A percentile compares a stretch with the other conserved stretches of the same genome.
These are phyloP conservation scores for Fraxinus ornus DNA, from an alignment of 305 asterid genomes.

Conservation along the genomic window DNA sequence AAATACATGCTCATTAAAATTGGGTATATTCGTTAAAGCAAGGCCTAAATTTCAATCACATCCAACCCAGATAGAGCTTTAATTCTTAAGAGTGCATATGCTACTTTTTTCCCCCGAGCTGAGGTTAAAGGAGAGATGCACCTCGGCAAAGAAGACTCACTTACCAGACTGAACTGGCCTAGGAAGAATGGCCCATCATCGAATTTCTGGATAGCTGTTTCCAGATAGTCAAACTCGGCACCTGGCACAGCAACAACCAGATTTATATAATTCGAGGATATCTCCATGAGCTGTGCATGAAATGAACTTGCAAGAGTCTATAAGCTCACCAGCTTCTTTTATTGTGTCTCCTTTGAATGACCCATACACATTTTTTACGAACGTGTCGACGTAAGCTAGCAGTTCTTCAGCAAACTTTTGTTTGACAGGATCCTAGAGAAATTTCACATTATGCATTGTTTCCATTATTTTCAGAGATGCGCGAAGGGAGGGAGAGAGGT, in stretches of 20 bases:
- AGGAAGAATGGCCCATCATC: conserved; percentile 82
- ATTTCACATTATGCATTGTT: not conserved
- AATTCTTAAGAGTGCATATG: not conserved
- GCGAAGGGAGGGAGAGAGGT: not conserved
- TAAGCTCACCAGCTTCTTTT: conserved; percentile 45
- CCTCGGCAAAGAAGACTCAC: conserved; percentile 12
- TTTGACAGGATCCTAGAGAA: conserved; percentile 57
- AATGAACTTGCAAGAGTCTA: not conserved
- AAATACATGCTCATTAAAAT: not conserved
- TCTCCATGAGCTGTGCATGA: not conserved
- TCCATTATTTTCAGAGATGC: conserved; percentile 1
- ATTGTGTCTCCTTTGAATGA: conserved; percentile 54
- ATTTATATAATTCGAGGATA: not conserved
- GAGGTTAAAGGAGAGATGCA: not conserved
- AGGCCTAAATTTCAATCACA: not conserved
- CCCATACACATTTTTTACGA: conserved; percentile 25
- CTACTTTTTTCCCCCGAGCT: not conserved
- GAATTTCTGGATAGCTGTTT: conserved; percentile 61
- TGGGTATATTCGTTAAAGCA: not conserved
- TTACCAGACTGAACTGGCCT: conserved; percentile 73
- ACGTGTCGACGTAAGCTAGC: conserved; percentile 52
- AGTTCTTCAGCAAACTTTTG: conserved; percentile 62
- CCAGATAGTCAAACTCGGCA: conserved; percentile 68
- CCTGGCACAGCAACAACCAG: conserved; percentile 33
- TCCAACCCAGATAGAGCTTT: not conserved